Conservation (phyloP, 306 rosid genomes). For the Adenanthera pavonina region DNA sequence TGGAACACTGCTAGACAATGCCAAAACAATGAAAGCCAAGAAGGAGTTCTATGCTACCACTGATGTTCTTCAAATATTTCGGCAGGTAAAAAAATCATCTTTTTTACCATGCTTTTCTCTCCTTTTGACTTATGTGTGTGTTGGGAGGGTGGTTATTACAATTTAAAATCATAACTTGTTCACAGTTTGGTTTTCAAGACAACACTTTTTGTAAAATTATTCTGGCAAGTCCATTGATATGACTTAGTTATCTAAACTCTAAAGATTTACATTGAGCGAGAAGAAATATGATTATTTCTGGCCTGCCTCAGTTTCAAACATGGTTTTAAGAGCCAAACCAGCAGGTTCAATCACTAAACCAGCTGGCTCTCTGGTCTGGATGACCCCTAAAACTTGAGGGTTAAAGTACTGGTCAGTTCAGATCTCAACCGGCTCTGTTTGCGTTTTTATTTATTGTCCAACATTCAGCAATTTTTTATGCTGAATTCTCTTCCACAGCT, state of each 20-base stretch:
- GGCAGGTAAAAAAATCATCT: slow-evolving; percentile 63
- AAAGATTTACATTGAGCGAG: slow-evolving; percentile 11
- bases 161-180: not conserved
- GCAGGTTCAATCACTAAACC: not conserved
- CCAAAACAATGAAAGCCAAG: slow-evolving; percentile 76
- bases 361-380: not conserved
- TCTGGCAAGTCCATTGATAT: slow-evolving; percentile 27
- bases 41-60: slow-evolving; percentile 85
- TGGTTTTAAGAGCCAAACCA: not conserved
- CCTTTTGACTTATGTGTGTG: not conserved
- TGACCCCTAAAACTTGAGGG: not conserved
- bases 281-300: slow-evolving; percentile 25
- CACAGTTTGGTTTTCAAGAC: slow-evolving; percentile 1
- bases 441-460: not conserved
- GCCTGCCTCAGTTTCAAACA: slow-evolving; percentile 12
- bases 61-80: slow-evolving; percentile 90
- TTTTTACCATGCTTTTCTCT: slow-evolving; percentile 9
- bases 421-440: no score
- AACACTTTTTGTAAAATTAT: not conserved
- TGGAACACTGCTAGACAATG: slow-evolving; percentile 93
- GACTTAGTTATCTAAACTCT: slow-evolving; percentile 11
- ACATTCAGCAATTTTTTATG: not conserved
- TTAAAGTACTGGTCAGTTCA: not conserved
- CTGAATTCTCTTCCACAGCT: not conserved
- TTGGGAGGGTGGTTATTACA: not conserved